phyloP scores from a whole-genome alignment of 1,284 basidiomycete genomes.

The Exobasidium cylindrosporum region DNA sequence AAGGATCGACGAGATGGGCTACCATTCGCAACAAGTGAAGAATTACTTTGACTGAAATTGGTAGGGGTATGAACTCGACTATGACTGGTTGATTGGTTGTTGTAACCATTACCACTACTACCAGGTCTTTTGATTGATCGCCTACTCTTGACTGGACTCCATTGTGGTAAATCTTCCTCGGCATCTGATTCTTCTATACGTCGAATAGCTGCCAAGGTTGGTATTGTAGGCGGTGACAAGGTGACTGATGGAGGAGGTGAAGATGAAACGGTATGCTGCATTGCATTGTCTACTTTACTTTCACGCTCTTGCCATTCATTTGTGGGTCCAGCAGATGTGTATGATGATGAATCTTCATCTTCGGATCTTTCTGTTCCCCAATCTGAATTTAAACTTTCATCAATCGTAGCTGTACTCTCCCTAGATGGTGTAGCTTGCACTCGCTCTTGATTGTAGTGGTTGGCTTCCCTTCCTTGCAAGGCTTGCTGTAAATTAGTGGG shows the following conservation, averaged over 20 bases:
- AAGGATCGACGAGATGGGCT: neutral
- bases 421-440: neutral
- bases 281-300: too few species aligned
- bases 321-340: too few species aligned
- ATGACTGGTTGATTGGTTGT: neutral
- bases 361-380: conserved; percentile 12
- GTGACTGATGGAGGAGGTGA: neutral
- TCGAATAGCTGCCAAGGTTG: neutral
- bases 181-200: neutral
- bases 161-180: neutral
- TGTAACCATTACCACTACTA: neutral
- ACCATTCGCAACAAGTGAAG: too few species aligned
- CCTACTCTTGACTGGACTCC: neutral
- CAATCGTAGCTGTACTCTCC: neutral
- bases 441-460: too few species aligned
- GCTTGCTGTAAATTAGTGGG: neutral
- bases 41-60: too few species aligned
- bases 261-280: too few species aligned
- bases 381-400: neutral
- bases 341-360: too few species aligned
- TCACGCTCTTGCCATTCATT: too few species aligned
- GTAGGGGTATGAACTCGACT: neutral
- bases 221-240: too few species aligned
- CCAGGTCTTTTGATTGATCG: neutral
- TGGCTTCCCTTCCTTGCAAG: too few species aligned